Conservation (phyloP, 257 asterid genomes). For the Echium plantagineum region DNA sequence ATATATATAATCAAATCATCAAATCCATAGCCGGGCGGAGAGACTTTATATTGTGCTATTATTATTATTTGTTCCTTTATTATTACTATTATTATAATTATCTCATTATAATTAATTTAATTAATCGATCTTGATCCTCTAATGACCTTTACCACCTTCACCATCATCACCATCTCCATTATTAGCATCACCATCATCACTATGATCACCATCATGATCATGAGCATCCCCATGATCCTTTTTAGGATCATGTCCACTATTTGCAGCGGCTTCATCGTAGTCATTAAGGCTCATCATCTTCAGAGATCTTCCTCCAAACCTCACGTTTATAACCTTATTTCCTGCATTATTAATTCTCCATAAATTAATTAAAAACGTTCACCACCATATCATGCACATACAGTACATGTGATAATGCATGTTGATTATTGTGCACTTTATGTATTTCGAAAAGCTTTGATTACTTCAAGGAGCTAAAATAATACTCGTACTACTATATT, state of each 20-base stretch:
- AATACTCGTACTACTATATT: no score
- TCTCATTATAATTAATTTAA: no score
- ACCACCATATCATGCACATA: not conserved
- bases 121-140: no score
- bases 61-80: no score
- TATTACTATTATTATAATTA: no score
- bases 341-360: slow-evolving; percentile 3
- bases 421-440: not conserved
- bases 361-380: not conserved
- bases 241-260: slow-evolving; percentile 14
- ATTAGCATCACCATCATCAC: not conserved
- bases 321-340: not conserved
- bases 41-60: no score
- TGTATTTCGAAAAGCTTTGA: not conserved
- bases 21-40: no score
- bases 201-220: not conserved
- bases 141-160: no score
- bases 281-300: slow-evolving; percentile 13
- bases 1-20: no score
- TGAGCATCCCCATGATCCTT: not conserved
- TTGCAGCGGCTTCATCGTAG: slow-evolving; percentile 16
- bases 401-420: not conserved
- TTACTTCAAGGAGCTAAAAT: not conserved
- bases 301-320: slow-evolving; percentile 17
- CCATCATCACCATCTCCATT: no score